phyloP scores from a whole-genome alignment of 768 basidiomycete genomes.

The Suillus placidus region DNA sequence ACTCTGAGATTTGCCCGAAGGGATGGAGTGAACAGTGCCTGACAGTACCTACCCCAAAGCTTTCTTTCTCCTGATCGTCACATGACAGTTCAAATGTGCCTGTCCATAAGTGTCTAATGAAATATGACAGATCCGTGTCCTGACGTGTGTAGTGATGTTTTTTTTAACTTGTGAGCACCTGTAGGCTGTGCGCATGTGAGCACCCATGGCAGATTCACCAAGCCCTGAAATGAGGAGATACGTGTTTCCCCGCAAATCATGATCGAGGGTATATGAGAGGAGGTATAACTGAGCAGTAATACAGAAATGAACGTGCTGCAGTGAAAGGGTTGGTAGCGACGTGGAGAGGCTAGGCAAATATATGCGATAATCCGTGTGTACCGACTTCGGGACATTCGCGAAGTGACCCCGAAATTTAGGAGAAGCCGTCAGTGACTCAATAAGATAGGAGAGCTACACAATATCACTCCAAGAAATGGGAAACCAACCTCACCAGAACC shows the following conservation, averaged over 20 bases:
- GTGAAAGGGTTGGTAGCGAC: background rate
- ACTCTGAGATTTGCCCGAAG: background rate
- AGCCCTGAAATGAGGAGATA: background rate
- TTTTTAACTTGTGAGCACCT: too few relatives aligned
- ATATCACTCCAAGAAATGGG: background rate
- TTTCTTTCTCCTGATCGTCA: background rate
- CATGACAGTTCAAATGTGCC: background rate
- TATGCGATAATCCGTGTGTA: background rate
- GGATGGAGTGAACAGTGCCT: background rate
- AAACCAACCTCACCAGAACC: conserved; percentile 41
- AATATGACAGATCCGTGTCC: background rate
- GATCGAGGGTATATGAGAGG: background rate
- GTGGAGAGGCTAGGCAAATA: background rate
- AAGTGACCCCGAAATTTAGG: background rate
- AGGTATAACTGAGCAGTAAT: background rate
- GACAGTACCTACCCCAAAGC: background rate
- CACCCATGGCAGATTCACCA: background rate
- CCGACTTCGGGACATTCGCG: background rate
- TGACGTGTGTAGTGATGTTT: too few relatives aligned
- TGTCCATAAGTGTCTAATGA: background rate
- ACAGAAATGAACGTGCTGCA: background rate
- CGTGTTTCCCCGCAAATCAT: background rate
- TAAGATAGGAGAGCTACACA: background rate
- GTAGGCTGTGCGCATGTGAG: background rate
- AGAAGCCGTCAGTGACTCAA: background rate